Base-by-base conservation (phyloP, 169 alveolate species). In the Fabrea salina region DNA sequence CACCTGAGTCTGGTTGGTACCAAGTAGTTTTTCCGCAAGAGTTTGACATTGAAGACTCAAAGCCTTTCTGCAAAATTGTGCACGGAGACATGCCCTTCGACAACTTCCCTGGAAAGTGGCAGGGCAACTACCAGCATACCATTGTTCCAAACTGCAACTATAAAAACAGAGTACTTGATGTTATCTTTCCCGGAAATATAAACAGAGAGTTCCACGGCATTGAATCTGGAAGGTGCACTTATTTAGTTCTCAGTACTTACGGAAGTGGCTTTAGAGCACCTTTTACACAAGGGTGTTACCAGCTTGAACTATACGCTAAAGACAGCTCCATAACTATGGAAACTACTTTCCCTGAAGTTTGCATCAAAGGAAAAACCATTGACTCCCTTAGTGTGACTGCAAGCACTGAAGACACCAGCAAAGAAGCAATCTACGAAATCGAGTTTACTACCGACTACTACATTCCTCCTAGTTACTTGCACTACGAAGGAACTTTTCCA, bases 61-160 rank as follows among this genome's bases (percentile, higher is more conserved):
- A 68, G 8, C 81, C 71, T 51, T 30, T 22, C 16, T 74, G 81
- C 56, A 53, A 33, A 3, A 53, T 74, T 11, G 19, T 11, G 0
- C 71, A 74, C 4, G 25, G 22, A 30, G 51, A 74, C 35, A 33
- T 74, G 40, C 79, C 79, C 41, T 70, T 70, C 44, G 43, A 70
- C 8, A 70, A 43, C 44, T 70, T 19, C 43, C 79, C 79, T 27
- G 79, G 49, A 5, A 3, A 41, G 3, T 70, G 67, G 44, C 0
- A 40, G 41, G 66, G 30, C 5, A 22, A 25, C 16, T 27, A 19
- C 8, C 4, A 19, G 32, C 64, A 44, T 22, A 27, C 19, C n/a
- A 64, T 22, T 39, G 64, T 70, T 0, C 64, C 79, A 2, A 19
- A 44, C 4, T 70, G 79, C 37, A 13, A 30, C 1, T 70, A 44